Conservation (phyloP, 2,329 filamentous ascomycete species). For the Alternaria incomplexa region DNA sequence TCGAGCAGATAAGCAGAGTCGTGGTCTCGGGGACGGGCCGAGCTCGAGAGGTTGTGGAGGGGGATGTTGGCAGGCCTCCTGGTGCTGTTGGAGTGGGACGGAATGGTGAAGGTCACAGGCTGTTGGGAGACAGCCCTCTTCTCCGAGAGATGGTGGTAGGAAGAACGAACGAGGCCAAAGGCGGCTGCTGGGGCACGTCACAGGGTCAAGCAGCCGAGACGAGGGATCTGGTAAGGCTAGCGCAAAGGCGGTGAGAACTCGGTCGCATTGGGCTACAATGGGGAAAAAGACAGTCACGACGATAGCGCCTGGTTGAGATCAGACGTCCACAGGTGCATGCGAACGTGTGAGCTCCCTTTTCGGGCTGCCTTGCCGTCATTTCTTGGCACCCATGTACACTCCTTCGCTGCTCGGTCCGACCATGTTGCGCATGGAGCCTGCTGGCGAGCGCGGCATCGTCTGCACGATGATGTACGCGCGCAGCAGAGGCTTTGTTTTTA, state of each 20-base stretch:
- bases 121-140: constrained; percentile 59
- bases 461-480: constrained; percentile 17
- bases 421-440: constrained; percentile 4
- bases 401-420: constrained; percentile 12
- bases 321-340: constrained; percentile 22
- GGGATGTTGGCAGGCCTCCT: constrained; percentile 85
- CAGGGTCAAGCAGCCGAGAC: constrained; percentile 33
- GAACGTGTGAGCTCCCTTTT: constrained; percentile 20
- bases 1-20: constrained; percentile 49
- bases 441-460: neutral
- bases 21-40: constrained; percentile 48
- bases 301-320: constrained; percentile 34
- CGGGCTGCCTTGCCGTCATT: constrained; percentile 7
- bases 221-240: constrained; percentile 26
- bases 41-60: constrained; percentile 72
- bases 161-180: constrained; percentile 27
- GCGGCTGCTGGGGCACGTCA: constrained; percentile 40
- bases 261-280: constrained; percentile 42
- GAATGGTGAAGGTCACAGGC: constrained; percentile 79
- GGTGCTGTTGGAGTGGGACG: constrained; percentile 67
- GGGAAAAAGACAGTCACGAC: constrained; percentile 26
- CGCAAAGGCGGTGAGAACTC: constrained; percentile 36
- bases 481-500: neutral
- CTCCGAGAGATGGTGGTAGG: constrained; percentile 29
- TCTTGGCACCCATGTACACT: constrained; percentile 3